These are phyloP conservation scores for Filobasidium wieringae DNA, from an alignment of 768 basidiomycete species.

Conservation along the genomic window DNA sequence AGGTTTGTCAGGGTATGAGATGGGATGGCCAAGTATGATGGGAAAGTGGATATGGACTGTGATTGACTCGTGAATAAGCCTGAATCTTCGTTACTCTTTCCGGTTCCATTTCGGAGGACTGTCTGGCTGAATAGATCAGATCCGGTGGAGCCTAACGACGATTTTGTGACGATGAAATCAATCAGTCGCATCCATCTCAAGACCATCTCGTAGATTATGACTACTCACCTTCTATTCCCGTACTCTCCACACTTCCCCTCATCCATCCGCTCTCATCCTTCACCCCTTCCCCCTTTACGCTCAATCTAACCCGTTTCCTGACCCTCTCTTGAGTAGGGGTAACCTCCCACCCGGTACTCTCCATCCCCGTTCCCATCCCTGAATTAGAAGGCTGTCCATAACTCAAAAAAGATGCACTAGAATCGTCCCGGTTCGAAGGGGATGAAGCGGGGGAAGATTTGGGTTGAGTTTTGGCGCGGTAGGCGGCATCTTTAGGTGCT, in stretches of 20 bases:
- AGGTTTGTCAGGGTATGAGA: neutral
- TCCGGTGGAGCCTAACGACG: neutral
- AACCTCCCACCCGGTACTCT: too few species aligned
- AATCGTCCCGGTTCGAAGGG: too few species aligned
- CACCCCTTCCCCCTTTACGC: neutral
- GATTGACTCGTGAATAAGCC: neutral
- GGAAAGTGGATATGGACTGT: constrained; percentile 2
- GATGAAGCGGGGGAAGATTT: too few species aligned
- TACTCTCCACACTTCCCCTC: neutral
- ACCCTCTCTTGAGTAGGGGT: too few species aligned
- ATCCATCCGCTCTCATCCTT: neutral
- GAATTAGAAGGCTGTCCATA: too few species aligned
- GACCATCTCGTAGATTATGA: neutral
- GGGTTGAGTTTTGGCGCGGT: too few species aligned
- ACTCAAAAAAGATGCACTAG: too few species aligned
- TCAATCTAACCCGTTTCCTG: neutral
- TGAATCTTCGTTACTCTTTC: neutral
- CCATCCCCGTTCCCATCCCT: too few species aligned
- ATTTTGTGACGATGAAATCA: neutral
- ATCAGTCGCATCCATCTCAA: neutral
- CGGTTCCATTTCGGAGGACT: neutral
- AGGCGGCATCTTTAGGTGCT: too few species aligned
- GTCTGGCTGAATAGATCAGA: neutral
- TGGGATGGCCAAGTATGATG: neutral
- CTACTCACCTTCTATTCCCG: neutral